A percentile compares a stretch with the other conserved stretches of the same genome.
phyloP scores from a whole-genome alignment of 371 early-diverging fungal species.

The Fennellomyces sp. region DNA sequence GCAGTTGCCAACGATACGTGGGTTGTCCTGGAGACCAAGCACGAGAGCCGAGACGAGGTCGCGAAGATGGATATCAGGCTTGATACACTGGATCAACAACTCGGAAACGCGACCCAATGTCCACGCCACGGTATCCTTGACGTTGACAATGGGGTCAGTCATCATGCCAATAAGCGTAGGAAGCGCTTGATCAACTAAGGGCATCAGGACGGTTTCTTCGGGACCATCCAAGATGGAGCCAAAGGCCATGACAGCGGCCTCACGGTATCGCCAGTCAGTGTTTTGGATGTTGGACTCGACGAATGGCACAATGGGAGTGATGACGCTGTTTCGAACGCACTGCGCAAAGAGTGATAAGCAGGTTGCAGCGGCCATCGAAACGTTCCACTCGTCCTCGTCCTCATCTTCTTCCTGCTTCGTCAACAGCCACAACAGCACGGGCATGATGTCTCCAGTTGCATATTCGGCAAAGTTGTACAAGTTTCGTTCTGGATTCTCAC shows the following conservation, averaged over 20 bases:
- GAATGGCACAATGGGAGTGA: constrained; percentile 85
- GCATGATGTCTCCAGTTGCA: constrained; percentile 79
- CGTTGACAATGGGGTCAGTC: constrained; percentile 82
- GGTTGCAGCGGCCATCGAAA: constrained; percentile 96
- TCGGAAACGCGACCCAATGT: constrained; percentile 92
- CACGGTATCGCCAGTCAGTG: constrained; percentile 90
- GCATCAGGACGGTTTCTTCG: constrained; percentile 59
- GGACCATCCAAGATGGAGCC: constrained; percentile 97
- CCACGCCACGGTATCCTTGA: constrained; percentile 97
- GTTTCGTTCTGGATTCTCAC: constrained; percentile 56
- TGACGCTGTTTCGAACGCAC: constrained; percentile 78
- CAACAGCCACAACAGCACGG: constrained; percentile 85
- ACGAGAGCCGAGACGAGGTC: constrained; percentile 78
- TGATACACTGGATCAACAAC: constrained; percentile 70
- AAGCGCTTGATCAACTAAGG: constrained; percentile 86
- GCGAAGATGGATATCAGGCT: constrained; percentile 73
- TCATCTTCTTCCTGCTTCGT: constrained; percentile 96
- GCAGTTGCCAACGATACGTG: constrained; percentile 90
- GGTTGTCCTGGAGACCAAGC: constrained; percentile 79
- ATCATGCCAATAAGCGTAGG: constrained; percentile 88
- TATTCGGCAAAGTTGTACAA: constrained; percentile 79
- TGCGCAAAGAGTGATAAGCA: constrained; percentile 88
- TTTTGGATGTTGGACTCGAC: constrained; percentile 84
- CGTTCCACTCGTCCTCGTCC: constrained; percentile 98
- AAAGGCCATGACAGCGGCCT: constrained; percentile 98